Conservation (phyloP, 306 rosid genomes). For the Prunus davidiana region DNA sequence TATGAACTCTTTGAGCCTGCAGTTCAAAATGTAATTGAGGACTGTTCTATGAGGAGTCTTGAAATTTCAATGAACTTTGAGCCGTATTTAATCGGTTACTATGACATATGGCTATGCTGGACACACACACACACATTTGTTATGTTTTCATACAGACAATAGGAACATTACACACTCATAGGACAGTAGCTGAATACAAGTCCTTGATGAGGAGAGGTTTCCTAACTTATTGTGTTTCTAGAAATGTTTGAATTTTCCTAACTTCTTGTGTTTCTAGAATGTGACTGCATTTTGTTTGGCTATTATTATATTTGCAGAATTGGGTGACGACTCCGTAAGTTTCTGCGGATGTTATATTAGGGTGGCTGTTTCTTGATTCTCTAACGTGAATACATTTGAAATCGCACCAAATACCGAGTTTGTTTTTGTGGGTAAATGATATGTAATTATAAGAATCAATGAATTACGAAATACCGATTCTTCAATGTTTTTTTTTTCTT, state of each 20-base stretch:
- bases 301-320: slow-evolving; percentile 8
- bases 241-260: not conserved
- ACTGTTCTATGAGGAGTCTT: not conserved
- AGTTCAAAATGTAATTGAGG: slow-evolving; percentile 14
- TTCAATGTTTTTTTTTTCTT: not conserved
- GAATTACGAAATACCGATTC: slow-evolving; percentile 5
- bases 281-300: slow-evolving; percentile 2
- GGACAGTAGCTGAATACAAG: not conserved
- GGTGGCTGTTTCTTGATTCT: not conserved
- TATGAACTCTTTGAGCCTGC: not conserved
- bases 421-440: not conserved
- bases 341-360: slow-evolving; percentile 6
- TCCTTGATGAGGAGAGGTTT: not conserved
- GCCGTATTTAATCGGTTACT: not conserved
- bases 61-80: slow-evolving; percentile 1
- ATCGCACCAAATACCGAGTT: not conserved
- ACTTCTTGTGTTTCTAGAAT: not conserved
- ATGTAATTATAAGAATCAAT: slow-evolving; percentile 5
- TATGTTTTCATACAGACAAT: not conserved
- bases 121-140: no score
- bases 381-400: not conserved
- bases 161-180: not conserved
- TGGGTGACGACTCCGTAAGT: not conserved
- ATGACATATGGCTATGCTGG: not conserved
- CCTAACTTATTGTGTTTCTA: not conserved